These are phyloP conservation scores for Tricholoma sp. DNA, from an alignment of 768 basidiomycete genomes.

Conservation along the genomic window DNA sequence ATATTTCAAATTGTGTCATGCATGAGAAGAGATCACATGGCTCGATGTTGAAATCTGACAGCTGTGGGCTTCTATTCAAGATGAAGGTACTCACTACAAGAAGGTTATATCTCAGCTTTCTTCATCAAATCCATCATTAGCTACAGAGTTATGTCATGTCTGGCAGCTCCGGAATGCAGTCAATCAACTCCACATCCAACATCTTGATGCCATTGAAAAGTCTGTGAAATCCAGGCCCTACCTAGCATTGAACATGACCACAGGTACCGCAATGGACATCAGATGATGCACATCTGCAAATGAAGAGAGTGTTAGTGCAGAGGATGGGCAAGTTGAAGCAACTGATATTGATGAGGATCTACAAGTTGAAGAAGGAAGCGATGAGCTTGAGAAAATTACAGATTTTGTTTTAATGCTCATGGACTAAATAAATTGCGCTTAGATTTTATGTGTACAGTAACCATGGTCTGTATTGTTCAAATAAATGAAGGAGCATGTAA, in stretches of 20 bases:
- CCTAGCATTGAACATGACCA: not conserved
- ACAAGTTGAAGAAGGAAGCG: not conserved
- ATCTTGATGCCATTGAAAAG: not conserved
- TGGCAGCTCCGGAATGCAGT: not conserved
- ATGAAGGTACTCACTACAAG: not conserved
- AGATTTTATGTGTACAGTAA: not conserved
- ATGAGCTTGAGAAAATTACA: conserved; percentile 2
- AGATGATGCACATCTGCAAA: not conserved
- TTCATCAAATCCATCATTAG: not conserved
- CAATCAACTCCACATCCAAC: not conserved
- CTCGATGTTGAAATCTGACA: no score
- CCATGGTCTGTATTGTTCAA: not conserved
- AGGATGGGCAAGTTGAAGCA: not conserved
- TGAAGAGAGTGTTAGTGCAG: not conserved
- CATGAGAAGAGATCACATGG: not conserved
- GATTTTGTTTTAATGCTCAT: conserved; percentile 3
- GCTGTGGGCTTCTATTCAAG: no score
- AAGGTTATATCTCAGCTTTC: not conserved
- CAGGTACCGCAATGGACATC: not conserved
- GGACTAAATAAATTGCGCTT: not conserved
- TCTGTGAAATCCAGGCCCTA: not conserved
- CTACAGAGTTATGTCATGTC: not conserved
- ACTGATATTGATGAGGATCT: conserved; percentile 1
- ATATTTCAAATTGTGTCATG: not conserved
- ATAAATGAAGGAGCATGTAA: not conserved